A percentile compares a stretch with the other conserved stretches of the same genome.
phyloP scores from a whole-genome alignment of 192 early-diverging fungal genomes.

The Allomyces macrogynus region DNA sequence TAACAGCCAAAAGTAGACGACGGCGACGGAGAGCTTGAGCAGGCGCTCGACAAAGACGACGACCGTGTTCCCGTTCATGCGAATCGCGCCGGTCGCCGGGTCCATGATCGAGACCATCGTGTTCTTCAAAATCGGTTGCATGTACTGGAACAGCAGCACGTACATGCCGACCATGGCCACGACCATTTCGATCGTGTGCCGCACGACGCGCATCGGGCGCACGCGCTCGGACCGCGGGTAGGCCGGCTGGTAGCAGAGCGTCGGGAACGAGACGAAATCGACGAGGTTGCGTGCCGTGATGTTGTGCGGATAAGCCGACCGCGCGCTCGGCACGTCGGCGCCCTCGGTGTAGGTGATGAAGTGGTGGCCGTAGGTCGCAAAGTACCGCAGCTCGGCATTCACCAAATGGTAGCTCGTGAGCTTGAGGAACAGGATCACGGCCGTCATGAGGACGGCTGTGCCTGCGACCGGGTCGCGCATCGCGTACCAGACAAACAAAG shows the following conservation, averaged over 20 bases:
- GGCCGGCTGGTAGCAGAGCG: conserved; percentile 67
- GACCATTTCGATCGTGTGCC: conserved; percentile 52
- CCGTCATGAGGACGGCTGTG: conserved; percentile 31
- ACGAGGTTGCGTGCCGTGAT: conserved; percentile 36
- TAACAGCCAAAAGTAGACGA: conserved; percentile 69
- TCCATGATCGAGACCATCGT: conserved; percentile 32
- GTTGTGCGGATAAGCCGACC: conserved; percentile 44
- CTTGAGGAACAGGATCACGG: conserved; percentile 58
- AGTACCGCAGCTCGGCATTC: conserved; percentile 50
- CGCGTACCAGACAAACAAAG: conserved; percentile 38
- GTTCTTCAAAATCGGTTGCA: conserved; percentile 55
- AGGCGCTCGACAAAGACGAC: conserved; percentile 55
- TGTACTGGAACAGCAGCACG: conserved; percentile 58
- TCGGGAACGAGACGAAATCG: conserved; percentile 66
- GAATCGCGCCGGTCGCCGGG: background rate
- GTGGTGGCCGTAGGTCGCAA: conserved; percentile 19
- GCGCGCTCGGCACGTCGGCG: conserved; percentile 15
- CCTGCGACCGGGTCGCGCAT: conserved; percentile 52
- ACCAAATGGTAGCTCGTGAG: conserved; percentile 56
- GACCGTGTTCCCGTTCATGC: conserved; percentile 32
- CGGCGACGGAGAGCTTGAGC: conserved; percentile 61
- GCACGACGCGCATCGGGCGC: conserved; percentile 49
- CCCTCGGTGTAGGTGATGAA: conserved; percentile 20
- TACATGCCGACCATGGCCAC: conserved; percentile 52
- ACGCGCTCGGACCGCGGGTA: conserved; percentile 52